Evolutionary conservation across 805 yeast genomes (phyloP).

Genomic region (Barnettozyma vustinii): DNA sequence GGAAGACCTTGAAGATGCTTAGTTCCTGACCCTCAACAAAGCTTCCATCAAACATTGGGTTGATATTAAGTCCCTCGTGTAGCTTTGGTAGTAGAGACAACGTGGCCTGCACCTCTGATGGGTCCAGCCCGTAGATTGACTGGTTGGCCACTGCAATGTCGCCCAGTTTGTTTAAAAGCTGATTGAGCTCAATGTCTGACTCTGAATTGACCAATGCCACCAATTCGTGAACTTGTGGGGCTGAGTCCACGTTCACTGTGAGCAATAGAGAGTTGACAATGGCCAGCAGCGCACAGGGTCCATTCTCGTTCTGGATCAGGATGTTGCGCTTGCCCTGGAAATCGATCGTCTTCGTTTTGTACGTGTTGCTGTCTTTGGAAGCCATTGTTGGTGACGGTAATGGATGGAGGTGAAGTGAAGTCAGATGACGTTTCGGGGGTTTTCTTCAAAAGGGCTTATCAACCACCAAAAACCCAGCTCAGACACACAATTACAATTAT

Average conservation of each 20-base stretch:
- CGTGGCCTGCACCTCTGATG: constrained; percentile 36
- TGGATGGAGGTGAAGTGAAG: not conserved
- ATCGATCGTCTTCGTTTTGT: constrained; percentile 19
- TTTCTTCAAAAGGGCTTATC: not conserved
- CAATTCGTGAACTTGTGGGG: constrained; percentile 24
- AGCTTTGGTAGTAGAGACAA: constrained; percentile 55
- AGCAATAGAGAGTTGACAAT: constrained; percentile 65
- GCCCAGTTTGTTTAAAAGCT: constrained; percentile 46
- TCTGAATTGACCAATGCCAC: constrained; percentile 29
- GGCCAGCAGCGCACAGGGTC: constrained; percentile 86
- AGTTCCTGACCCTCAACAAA: constrained; percentile 50
- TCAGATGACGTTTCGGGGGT: not conserved
- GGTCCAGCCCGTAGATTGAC: constrained; percentile 21
- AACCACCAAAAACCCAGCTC: not conserved
- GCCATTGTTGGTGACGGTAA: not conserved
- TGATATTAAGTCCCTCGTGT: constrained; percentile 65
- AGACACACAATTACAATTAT: not conserved
- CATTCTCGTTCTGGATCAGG: constrained; percentile 72
- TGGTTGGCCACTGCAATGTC: constrained; percentile 35
- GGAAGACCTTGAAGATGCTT: constrained; percentile 53
- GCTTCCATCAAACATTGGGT: constrained; percentile 63
- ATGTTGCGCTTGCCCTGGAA: constrained; percentile 36
- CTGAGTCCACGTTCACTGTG: constrained; percentile 29
- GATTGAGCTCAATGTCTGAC: constrained; percentile 30
- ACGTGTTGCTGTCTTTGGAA: not conserved